These are phyloP conservation scores for Mycena kentingensis DNA, from an alignment of 768 basidiomycete genomes.

Conservation along the genomic window DNA sequence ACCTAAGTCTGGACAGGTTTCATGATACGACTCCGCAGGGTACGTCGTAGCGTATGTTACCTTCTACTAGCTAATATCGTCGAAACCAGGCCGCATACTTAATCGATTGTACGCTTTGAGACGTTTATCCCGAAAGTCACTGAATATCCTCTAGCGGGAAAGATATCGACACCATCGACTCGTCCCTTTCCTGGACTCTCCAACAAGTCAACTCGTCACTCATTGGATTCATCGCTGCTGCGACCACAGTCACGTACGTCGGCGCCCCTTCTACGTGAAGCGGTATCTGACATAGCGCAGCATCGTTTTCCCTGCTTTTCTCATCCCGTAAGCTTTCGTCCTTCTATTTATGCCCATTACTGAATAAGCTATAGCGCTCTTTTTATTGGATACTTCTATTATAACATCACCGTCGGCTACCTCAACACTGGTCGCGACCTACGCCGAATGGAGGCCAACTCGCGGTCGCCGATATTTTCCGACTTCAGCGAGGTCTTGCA, in stretches of 20 bases:
- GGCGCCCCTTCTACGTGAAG: not conserved
- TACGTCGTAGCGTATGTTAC: too few species aligned
- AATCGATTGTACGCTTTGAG: constrained; percentile 59
- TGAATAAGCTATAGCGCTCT: constrained; percentile 39
- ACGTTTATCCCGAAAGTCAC: not conserved
- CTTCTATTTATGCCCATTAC: not conserved
- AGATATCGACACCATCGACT: constrained; percentile 88
- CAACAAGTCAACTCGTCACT: constrained; percentile 78
- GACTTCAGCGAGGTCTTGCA: constrained; percentile 83
- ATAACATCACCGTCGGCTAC: constrained; percentile 69
- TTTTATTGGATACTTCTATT: constrained; percentile 72
- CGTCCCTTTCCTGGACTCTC: constrained; percentile 64
- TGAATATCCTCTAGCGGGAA: constrained; percentile 7
- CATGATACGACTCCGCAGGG: constrained; percentile 74
- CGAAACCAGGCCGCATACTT: constrained; percentile 82
- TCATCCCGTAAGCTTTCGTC: constrained; percentile 55
- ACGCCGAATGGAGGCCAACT: constrained; percentile 89
- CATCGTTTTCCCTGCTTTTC: constrained; percentile 77
- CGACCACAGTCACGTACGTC: constrained; percentile 67
- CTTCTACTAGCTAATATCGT: too few species aligned
- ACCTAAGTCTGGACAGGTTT: constrained; percentile 9
- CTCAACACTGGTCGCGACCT: constrained; percentile 80
- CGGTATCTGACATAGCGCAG: constrained; percentile 32
- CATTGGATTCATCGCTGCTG: constrained; percentile 73
- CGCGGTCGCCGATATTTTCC: constrained; percentile 80